Conservation (phyloP, 2,329 filamentous ascomycete genomes). For the Trichoderma breve region DNA sequence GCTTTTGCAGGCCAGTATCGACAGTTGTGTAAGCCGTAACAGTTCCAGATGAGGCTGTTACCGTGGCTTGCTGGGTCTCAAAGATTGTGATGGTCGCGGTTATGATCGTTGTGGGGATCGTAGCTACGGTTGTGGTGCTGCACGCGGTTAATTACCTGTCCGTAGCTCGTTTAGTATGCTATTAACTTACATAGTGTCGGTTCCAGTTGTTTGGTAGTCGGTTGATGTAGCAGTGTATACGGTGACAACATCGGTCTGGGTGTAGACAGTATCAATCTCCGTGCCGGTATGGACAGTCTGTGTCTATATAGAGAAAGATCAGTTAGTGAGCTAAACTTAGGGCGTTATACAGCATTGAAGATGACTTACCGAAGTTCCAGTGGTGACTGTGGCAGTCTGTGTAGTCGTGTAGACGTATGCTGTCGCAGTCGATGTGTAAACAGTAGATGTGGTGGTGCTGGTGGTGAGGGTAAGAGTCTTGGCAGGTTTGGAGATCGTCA, state of each 20-base stretch:
- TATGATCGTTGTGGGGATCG: not conserved
- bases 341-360: not conserved
- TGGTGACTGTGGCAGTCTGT: not conserved
- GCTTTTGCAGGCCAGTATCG: not conserved
- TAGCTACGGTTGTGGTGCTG: not conserved
- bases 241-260: not conserved
- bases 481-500: not conserved
- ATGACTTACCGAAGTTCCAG: not conserved
- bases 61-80: not conserved
- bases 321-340: not conserved
- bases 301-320: not conserved
- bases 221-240: constrained; percentile 1
- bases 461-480: not conserved
- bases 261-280: not conserved
- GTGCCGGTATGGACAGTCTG: not conserved
- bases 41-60: constrained; percentile 1
- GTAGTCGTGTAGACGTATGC: constrained; percentile 2
- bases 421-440: constrained; percentile 5
- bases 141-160: not conserved
- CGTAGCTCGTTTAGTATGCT: not conserved
- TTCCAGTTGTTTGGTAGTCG: constrained; percentile 3
- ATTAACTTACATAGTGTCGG: not conserved
- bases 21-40: not conserved
- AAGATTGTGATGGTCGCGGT: not conserved
- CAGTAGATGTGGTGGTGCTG: not conserved